Percentiles rank a stretch among this genome's conserved stretches.
phyloP scores from a whole-genome alignment of 1,284 basidiomycete genomes.

The Apiotrichum brassicae region DNA sequence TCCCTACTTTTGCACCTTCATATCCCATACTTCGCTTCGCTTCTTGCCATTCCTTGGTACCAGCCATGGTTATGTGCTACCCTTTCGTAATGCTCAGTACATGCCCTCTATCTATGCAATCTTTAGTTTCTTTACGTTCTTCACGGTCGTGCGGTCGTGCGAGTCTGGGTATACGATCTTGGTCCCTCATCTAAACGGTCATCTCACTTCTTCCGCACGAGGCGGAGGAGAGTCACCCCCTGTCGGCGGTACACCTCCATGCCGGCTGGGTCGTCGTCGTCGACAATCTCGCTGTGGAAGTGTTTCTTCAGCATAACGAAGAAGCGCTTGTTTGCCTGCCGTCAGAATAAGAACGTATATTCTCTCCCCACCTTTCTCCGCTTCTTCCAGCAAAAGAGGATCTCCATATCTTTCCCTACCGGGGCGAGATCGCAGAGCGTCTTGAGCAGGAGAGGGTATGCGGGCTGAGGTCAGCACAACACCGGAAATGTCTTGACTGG shows the following conservation, averaged over 20 bases:
- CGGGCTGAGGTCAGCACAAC: conserved; percentile 49
- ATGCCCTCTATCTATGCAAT: no score
- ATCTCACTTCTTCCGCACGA: conserved; percentile 17
- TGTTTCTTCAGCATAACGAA: conserved; percentile 73
- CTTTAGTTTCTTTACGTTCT: no score
- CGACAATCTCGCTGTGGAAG: conserved; percentile 54
- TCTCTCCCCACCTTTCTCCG: conserved; percentile 64
- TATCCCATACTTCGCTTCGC: no score
- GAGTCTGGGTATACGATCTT: no score
- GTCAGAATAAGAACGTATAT: not conserved
- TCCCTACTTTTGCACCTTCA: no score
- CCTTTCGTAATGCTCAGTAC: no score
- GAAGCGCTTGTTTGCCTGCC: conserved; percentile 82
- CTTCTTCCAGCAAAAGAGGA: conserved; percentile 90
- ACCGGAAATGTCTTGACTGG: not conserved
- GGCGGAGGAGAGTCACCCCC: conserved; percentile 38
- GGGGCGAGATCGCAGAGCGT: conserved; percentile 63
- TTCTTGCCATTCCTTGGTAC: no score
- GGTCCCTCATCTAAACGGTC: no score
- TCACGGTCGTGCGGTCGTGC: no score
- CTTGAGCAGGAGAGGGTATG: conserved; percentile 77
- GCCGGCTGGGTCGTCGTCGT: conserved; percentile 40
- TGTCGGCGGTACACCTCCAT: conserved; percentile 38
- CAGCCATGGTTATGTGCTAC: no score
- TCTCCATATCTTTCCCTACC: conserved; percentile 54